These are phyloP conservation scores for Glycyrrhiza uralensis DNA, from an alignment of 306 rosid species.

Conservation along the genomic window DNA sequence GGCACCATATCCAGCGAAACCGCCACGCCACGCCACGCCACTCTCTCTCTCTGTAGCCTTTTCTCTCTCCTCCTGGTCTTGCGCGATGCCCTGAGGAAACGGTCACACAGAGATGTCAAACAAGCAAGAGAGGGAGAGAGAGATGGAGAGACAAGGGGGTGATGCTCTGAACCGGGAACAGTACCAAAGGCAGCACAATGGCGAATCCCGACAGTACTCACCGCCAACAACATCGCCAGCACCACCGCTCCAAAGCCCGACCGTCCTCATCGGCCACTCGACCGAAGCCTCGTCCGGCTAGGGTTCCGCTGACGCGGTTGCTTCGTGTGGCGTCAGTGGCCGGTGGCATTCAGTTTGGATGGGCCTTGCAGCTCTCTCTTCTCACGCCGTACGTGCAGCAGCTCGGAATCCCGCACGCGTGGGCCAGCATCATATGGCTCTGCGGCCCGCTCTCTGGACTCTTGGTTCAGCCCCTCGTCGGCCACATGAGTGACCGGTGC, in stretches of 20 bases:
- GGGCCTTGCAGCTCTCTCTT: conserved; percentile 94
- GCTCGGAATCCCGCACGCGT: conserved; percentile 90
- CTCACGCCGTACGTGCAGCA: conserved; percentile 91
- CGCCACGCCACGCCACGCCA: not conserved
- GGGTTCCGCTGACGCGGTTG: conserved; percentile 50
- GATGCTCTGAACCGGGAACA: not conserved
- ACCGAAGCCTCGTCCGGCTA: conserved; percentile 15
- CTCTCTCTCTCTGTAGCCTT: not conserved
- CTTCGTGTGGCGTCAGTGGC: conserved; percentile 80
- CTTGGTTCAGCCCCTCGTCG: conserved; percentile 79
- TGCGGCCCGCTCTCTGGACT: conserved; percentile 92
- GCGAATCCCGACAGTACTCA: conserved; percentile 46
- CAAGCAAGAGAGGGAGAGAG: not conserved
- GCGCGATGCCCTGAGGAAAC: conserved; percentile 28
- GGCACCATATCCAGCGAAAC: not conserved
- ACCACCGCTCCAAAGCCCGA: conserved; percentile 33
- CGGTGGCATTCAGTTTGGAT: conserved; percentile 91
- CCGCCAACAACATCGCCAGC: conserved; percentile 21
- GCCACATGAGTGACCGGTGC: conserved; percentile 77
- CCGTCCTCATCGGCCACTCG: conserved; percentile 27
- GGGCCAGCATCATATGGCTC: conserved; percentile 91
- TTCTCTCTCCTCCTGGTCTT: conserved; percentile 30
- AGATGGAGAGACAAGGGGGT: not conserved
- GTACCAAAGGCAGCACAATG: conserved; percentile 29
- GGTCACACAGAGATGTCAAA: not conserved